Evolutionary conservation across 176 grass and related monocot species (phyloP).

Genomic region (Tillandsia fasciculata): DNA sequence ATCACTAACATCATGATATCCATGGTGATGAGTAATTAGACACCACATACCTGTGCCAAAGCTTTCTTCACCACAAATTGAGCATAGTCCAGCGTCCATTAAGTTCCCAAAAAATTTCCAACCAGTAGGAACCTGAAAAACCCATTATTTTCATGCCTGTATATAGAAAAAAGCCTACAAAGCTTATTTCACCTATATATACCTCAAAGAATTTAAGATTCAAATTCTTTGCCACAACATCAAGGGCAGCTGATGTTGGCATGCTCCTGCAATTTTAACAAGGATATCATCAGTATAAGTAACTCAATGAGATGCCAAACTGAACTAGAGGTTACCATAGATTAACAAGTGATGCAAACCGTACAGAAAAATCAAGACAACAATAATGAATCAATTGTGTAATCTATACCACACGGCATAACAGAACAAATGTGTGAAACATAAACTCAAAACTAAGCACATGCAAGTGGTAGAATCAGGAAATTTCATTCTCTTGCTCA

Average conservation of each 20-base stretch:
- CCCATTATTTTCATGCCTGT: background rate
- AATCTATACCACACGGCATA: background rate
- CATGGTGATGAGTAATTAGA: background rate
- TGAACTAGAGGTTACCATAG: background rate
- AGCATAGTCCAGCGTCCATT: conserved; percentile 98
- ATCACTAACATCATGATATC: too few relatives aligned
- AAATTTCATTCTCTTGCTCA: too few relatives aligned
- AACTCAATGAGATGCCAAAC: background rate
- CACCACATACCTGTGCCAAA: conserved; percentile 77
- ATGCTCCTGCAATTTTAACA: conserved; percentile 73
- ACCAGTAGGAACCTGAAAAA: conserved; percentile 89
- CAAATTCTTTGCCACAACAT: conserved; percentile 87
- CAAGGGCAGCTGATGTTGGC: conserved; percentile 99
- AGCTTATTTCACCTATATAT: background rate
- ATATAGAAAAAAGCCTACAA: background rate
- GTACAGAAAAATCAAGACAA: background rate
- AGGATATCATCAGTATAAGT: conserved; percentile 21
- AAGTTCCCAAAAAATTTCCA: conserved; percentile 99
- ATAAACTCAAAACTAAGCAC: too few relatives aligned
- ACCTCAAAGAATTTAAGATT: conserved; percentile 99
- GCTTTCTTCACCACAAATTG: conserved; percentile 97
- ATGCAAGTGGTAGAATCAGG: too few relatives aligned
- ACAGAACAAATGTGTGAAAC: too few relatives aligned
- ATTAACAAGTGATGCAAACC: background rate
- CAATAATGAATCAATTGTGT: background rate